A percentile compares a stretch with the other conserved stretches of the same genome.
These are phyloP conservation scores for Pseudogymnoascus sp. DNA, from an alignment of 2,329 filamentous ascomycete species.

Conservation along the genomic window DNA sequence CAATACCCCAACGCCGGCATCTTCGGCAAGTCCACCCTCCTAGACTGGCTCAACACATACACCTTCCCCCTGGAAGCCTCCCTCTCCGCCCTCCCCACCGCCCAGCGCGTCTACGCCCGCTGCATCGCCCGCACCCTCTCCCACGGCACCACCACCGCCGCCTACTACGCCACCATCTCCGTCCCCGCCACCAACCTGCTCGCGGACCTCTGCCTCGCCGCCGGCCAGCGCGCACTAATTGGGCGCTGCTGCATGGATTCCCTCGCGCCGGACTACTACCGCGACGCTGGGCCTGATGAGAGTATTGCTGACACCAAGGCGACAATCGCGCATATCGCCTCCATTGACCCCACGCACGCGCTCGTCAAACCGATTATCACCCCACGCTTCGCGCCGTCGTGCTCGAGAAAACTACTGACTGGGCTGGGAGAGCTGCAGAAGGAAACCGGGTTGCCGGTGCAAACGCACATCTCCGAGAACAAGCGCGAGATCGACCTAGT, in stretches of 20 bases:
- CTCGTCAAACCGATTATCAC: conserved; percentile 78
- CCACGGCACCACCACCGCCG: conserved; percentile 85
- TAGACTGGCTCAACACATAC: conserved; percentile 90
- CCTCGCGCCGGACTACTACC: conserved; percentile 69
- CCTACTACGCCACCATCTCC: conserved; percentile 91
- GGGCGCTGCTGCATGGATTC: conserved; percentile 95
- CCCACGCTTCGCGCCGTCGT: conserved; percentile 59
- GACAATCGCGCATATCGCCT: conserved; percentile 58
- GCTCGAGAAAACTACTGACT: conserved; percentile 50
- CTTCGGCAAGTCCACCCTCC: conserved; percentile 85
- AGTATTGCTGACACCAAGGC: conserved; percentile 49
- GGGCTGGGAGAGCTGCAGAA: conserved; percentile 57
- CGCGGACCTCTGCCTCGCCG: conserved; percentile 68
- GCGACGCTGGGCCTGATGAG: conserved; percentile 58
- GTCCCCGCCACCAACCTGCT: conserved; percentile 86
- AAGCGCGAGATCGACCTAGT: conserved; percentile 66
- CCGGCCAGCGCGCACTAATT: conserved; percentile 83
- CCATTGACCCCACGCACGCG: conserved; percentile 55
- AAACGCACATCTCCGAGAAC: conserved; percentile 91
- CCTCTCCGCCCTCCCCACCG: conserved; percentile 55
- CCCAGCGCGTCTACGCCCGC: conserved; percentile 65
- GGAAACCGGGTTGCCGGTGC: conserved; percentile 59
- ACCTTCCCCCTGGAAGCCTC: conserved; percentile 89
- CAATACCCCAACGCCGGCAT: conserved; percentile 93
- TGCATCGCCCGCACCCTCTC: conserved; percentile 74